Evolutionary conservation across 2,329 filamentous ascomycete species (phyloP), one percentile per base, ranked within the genome.

Genomic region (Diaporthe sp.): DNA sequence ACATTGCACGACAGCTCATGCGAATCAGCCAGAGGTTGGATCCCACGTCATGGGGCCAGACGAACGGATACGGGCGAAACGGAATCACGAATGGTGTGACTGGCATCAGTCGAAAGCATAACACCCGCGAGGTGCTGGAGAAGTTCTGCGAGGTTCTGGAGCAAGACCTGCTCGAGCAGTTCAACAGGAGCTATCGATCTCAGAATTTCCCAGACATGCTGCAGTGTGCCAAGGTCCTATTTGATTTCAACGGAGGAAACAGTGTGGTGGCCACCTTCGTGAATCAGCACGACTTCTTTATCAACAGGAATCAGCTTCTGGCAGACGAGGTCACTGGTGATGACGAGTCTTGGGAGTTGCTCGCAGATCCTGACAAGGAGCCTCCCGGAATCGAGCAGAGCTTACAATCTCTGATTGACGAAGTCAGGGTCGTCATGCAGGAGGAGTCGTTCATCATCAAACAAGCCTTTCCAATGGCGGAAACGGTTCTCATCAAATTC

Each of bases 211-310:
- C 98, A 78, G 96, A 97, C 79, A 99, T 99, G 97, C 93, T 94
- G 85, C 97, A 98, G 82, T 99, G 97, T 82, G 94, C 97, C 71
- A 94, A 94, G 80, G 97, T 98, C 55, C 87, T 99, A 76, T 90
- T 97, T 81, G 97, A 98, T 84, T 99, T 99, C 88, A 98, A 96
- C 82, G 95, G 97, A 70, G 97, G 97, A 69, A 92, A 95, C 73
- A 98, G 96, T 81, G 97, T 98, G 75, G 97, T 98, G 83, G 96
- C 94, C 19, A 89, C 96, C 15, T 99, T 98, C 83, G 96, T 99
- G 81, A 99, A 99, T 81, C 97, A 99, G 83, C 97, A 99, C 84
- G 95, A 98, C 80, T 99, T 99, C 88, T 99, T 99, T 85, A 98
- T 99, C 80, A 97, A 98, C 81, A 90, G 96, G 35, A 97, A 95